These are phyloP conservation scores for Aspergillus intermedius DNA, from an alignment of 2,329 filamentous ascomycete species.

Conservation along the genomic window DNA sequence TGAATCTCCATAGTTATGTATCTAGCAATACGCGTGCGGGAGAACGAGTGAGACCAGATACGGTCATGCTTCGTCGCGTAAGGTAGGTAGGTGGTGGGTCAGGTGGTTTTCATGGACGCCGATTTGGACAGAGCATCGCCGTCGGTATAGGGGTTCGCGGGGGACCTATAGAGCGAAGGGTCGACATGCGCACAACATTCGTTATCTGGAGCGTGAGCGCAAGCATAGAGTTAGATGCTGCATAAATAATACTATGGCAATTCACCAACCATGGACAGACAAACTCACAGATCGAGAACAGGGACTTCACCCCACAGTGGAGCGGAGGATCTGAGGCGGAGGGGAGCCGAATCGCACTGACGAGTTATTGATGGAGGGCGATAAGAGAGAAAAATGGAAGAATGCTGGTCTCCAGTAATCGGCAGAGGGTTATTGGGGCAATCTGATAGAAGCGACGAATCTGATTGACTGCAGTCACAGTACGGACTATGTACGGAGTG, in stretches of 20 bases:
- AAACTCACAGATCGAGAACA: background rate
- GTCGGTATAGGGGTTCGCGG: constrained; percentile 2
- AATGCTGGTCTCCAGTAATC: no score
- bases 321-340: background rate
- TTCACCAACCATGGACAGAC: background rate
- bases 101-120: background rate
- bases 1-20: constrained; percentile 18
- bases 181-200: background rate
- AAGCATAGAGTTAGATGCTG: background rate
- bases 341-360: background rate
- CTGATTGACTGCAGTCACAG: no score
- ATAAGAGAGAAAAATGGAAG: background rate
- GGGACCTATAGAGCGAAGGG: background rate
- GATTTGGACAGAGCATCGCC: background rate
- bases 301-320: background rate
- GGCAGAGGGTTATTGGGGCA: no score
- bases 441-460: no score
- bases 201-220: background rate
- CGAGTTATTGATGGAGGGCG: background rate
- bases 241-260: no score
- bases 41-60: constrained; percentile 9
- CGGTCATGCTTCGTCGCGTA: constrained; percentile 15
- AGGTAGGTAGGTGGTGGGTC: background rate
- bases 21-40: constrained; percentile 17
- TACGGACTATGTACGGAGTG: no score